phyloP scores from a whole-genome alignment of 306 rosid species.

The Prunus persica region DNA sequence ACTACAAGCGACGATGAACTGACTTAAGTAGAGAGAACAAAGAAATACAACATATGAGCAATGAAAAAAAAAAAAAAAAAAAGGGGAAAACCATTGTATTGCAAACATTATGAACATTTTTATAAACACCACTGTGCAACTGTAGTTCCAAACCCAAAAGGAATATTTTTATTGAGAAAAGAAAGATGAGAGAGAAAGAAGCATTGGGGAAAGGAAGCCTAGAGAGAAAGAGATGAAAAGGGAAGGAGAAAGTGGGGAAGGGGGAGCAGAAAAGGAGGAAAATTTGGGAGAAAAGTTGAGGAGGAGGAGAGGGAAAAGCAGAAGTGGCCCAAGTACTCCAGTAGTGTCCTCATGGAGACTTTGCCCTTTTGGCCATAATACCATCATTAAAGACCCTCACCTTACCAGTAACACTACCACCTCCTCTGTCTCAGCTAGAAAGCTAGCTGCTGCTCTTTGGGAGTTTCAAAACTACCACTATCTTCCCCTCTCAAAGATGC shows the following conservation, averaged over 20 bases:
- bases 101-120: background rate
- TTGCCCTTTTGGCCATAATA: slow-evolving; percentile 24
- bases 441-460: slow-evolving; percentile 88
- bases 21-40: background rate
- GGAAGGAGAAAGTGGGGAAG: slow-evolving; percentile 39
- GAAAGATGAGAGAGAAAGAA: slow-evolving; percentile 21
- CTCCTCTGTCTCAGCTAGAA: slow-evolving; percentile 48
- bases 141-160: background rate
- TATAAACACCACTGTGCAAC: background rate
- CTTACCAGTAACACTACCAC: background rate
- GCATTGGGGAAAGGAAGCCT: background rate
- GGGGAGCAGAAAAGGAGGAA: slow-evolving; percentile 72
- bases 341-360: slow-evolving; percentile 51
- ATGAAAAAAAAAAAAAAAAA: background rate
- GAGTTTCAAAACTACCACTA: slow-evolving; percentile 45
- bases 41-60: background rate
- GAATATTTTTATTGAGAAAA: background rate
- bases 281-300: slow-evolving; percentile 68
- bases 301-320: slow-evolving; percentile 51
- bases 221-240: slow-evolving; percentile 37
- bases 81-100: background rate
- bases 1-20: no score
- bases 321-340: slow-evolving; percentile 68
- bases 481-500: slow-evolving; percentile 55
- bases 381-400: slow-evolving; percentile 29